Evolutionary conservation across 148 eudicot genomes (phyloP).

Genomic region (Linanthus parryae): DNA sequence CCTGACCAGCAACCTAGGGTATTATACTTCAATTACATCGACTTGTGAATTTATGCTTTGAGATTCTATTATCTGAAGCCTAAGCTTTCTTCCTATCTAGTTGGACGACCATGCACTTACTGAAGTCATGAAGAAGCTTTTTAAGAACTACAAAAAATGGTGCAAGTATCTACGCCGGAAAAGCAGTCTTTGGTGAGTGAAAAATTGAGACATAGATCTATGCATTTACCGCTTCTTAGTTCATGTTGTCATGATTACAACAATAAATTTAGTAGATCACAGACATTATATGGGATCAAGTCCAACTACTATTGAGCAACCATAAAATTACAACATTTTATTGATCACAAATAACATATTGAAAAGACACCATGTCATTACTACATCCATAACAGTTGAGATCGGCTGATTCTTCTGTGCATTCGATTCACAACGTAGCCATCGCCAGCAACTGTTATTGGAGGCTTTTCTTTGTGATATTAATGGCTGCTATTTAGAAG

Average conservation of each 20-base stretch:
- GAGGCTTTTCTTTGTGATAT: too few species aligned
- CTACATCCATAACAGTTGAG: too few species aligned
- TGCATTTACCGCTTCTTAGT: not conserved
- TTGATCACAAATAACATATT: too few species aligned
- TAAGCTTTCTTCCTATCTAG: constrained; percentile 13
- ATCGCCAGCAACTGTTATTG: too few species aligned
- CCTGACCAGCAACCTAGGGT: constrained; percentile 57
- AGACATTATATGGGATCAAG: too few species aligned
- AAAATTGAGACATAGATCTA: not conserved
- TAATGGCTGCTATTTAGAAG: too few species aligned
- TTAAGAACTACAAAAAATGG: constrained; percentile 58
- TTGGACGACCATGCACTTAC: constrained; percentile 42
- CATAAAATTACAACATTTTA: too few species aligned
- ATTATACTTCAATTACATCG: not conserved
- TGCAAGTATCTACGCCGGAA: constrained; percentile 59
- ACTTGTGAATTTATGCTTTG: not conserved
- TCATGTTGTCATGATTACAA: not conserved
- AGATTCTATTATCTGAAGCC: not conserved
- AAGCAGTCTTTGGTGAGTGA: constrained; percentile 50
- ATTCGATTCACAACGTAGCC: too few species aligned
- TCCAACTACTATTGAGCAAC: too few species aligned
- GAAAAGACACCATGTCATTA: too few species aligned
- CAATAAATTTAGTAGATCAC: too few species aligned
- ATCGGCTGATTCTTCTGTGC: too few species aligned
- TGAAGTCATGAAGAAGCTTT: constrained; percentile 53